Percentiles rank a stretch among this genome's conserved stretches.
These are phyloP conservation scores for Capillidium rhysosporum DNA, from an alignment of 371 early-diverging fungal genomes.

Conservation along the genomic window DNA sequence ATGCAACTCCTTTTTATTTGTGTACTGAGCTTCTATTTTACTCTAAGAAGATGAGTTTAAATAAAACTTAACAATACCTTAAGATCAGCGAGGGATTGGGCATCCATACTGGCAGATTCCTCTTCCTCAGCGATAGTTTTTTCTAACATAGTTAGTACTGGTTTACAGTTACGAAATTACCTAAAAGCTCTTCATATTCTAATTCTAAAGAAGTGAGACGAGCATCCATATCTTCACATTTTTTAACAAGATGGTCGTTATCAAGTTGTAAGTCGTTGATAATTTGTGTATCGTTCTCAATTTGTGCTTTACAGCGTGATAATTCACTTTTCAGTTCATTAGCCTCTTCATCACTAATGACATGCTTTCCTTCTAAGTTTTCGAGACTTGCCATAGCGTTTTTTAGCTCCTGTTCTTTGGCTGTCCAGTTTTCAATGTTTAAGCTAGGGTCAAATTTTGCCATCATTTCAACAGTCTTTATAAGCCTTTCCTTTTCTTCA, in stretches of 20 bases:
- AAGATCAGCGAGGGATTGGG: slow-evolving; percentile 52
- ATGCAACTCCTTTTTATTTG: slow-evolving; percentile 48
- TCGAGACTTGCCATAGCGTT: slow-evolving; percentile 45
- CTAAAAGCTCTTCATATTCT: slow-evolving; percentile 78
- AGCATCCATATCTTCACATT: slow-evolving; percentile 52
- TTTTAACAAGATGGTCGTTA: slow-evolving; percentile 33
- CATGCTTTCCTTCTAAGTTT: slow-evolving; percentile 17
- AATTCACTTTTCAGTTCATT: slow-evolving; percentile 56
- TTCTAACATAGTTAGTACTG: slow-evolving; percentile 16
- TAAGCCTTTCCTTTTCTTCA: slow-evolving; percentile 54
- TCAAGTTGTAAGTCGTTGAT: slow-evolving; percentile 39
- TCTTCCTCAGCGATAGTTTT: slow-evolving; percentile 86
- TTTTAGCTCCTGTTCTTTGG: slow-evolving; percentile 54
- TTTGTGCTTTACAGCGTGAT: slow-evolving; percentile 38
- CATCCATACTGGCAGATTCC: slow-evolving; percentile 37
- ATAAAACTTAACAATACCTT: slow-evolving; percentile 16
- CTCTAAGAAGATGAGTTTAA: slow-evolving; percentile 10
- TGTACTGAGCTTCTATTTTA: slow-evolving; percentile 70
- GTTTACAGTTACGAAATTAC: slow-evolving; percentile 3
- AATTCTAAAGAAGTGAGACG: slow-evolving; percentile 47
- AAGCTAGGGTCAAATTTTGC: slow-evolving; percentile 48
- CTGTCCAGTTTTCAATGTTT: slow-evolving; percentile 28
- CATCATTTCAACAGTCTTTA: slow-evolving; percentile 74
- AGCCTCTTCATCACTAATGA: slow-evolving; percentile 46
- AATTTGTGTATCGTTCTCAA: slow-evolving; percentile 43